Conservation (phyloP, 2,329 filamentous ascomycete genomes). For the Hansfordia pulvinata region DNA sequence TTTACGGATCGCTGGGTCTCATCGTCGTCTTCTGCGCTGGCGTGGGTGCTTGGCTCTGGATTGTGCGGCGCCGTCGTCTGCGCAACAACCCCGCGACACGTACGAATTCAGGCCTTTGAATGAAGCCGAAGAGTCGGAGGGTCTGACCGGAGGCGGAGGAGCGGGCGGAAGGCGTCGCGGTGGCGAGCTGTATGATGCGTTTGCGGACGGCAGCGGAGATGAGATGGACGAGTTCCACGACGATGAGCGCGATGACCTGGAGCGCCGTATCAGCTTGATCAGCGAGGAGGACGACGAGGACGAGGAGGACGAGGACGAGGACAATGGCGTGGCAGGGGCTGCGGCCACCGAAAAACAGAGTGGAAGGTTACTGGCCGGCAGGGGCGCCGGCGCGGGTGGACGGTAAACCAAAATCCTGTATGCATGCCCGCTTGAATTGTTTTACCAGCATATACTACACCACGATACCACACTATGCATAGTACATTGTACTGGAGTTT, state of each 20-base stretch:
- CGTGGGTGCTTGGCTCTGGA: slow-evolving; percentile 68
- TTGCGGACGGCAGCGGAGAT: slow-evolving; percentile 73
- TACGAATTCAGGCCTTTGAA: slow-evolving; percentile 94
- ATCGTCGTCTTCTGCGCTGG: slow-evolving; percentile 75
- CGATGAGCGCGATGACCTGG: slow-evolving; percentile 7
- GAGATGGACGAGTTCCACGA: slow-evolving; percentile 44
- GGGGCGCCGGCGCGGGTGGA: slow-evolving; percentile 3
- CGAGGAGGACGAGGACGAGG: slow-evolving; percentile 1
- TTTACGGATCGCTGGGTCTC: slow-evolving; percentile 73
- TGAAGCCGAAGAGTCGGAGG: slow-evolving; percentile 60
- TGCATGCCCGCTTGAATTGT: no score
- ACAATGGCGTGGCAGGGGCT: no score
- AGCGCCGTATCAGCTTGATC: background rate
- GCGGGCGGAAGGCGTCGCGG: slow-evolving; percentile 39
- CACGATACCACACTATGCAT: no score
- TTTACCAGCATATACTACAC: no score
- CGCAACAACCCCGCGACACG: slow-evolving; percentile 62
- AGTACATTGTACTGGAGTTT: no score
- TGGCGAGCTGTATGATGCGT: slow-evolving; percentile 92
- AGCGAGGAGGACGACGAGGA: slow-evolving; percentile 1
- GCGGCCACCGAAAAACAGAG: slow-evolving; percentile 8
- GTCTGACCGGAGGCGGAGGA: slow-evolving; percentile 28
- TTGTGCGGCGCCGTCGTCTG: slow-evolving; percentile 64
- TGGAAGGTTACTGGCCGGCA: slow-evolving; percentile 7
- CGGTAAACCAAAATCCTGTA: slow-evolving; percentile 1